phyloP scores from a whole-genome alignment of 2,329 filamentous ascomycete species.

The Herpotrichia juniperi region DNA sequence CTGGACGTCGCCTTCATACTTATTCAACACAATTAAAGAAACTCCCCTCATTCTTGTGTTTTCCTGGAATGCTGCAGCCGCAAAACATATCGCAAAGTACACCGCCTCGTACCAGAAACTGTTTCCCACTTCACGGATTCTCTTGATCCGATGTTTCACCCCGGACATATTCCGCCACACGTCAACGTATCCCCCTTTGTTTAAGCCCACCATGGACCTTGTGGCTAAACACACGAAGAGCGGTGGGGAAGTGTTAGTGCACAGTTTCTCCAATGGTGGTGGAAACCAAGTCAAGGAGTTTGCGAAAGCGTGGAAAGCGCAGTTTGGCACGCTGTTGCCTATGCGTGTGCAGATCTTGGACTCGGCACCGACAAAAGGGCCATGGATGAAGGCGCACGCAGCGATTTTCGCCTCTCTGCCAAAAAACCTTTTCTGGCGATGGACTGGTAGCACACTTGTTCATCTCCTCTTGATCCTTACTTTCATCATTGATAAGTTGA shows the following conservation, averaged over 20 bases:
- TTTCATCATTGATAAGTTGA: conserved; percentile 21
- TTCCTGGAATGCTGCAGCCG: conserved; percentile 42
- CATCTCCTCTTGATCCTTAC: conserved; percentile 31
- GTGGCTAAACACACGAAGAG: conserved; percentile 25
- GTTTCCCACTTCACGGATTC: conserved; percentile 35
- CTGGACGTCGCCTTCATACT: conserved; percentile 28
- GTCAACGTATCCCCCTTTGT: conserved; percentile 18
- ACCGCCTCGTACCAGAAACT: conserved; percentile 36
- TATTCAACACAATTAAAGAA: no score
- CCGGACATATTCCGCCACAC: conserved; percentile 37
- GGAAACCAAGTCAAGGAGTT: conserved; percentile 41
- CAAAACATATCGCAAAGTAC: conserved; percentile 47
- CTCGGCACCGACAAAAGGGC: conserved; percentile 38
- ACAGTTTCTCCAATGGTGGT: conserved; percentile 45
- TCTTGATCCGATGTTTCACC: conserved; percentile 36
- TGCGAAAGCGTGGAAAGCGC: conserved; percentile 32
- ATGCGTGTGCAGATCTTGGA: conserved; percentile 40
- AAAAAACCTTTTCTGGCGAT: conserved; percentile 25
- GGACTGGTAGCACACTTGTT: conserved; percentile 30
- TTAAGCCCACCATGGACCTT: conserved; percentile 32
- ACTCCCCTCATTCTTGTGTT: conserved; percentile 37
- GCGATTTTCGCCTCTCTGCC: conserved; percentile 38
- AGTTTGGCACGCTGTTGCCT: conserved; percentile 23
- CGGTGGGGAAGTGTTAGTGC: conserved; percentile 36
- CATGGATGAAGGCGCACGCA: conserved; percentile 34